Evolutionary conservation across 257 asterid genomes (phyloP), one percentile per base, ranked within the genome.

Genomic region (Craterostigma plantagineum): DNA sequence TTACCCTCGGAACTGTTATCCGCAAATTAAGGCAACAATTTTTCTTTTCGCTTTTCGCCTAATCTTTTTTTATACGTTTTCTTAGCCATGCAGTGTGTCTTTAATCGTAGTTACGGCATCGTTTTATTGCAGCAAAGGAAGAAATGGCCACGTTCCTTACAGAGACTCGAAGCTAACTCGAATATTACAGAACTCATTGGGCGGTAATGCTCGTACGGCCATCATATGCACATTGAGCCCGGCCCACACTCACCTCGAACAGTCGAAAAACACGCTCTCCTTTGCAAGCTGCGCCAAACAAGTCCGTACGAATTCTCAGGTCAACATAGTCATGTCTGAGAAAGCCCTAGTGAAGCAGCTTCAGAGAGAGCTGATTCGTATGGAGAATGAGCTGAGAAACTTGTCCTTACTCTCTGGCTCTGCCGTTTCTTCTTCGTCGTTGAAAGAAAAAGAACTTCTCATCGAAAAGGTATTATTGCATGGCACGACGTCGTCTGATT

Each of bases 211-310:
- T 0, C 61, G 77, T 51, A 90, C 95, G 2, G 92, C 94, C 3
- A 77, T 83, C 34, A 77, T 90, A 23, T 90, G 99, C 78, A 83
- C 94, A 9, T 62, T 90, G 85, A 83, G 96, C 79, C 99, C 96
- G 2, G 92, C 99, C 14, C 94, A 63, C 34, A 45, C 68, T 45
- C 94, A 83, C 14, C 76, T 77, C 4, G 99, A 90, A 73, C 95
- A 90, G 58, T 79, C 99, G 10, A 75, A 87, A 61, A 90, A 90
- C 72, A 83, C 92, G 0, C 91, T 90, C 30, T 60, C 77, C 53
- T 90, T 90, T 35, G 96, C 99, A 10, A 90, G 71, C 53, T 90
- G 99, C n/a, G 99, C 99, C 49, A 90, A 90, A 66, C 78, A 77
- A 53, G 91, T 90, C 14, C 58, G 60, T 51, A 79, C 87, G 6